Conservation (phyloP, 129 eudicot species). For the Centrapalus pauciflorus region DNA sequence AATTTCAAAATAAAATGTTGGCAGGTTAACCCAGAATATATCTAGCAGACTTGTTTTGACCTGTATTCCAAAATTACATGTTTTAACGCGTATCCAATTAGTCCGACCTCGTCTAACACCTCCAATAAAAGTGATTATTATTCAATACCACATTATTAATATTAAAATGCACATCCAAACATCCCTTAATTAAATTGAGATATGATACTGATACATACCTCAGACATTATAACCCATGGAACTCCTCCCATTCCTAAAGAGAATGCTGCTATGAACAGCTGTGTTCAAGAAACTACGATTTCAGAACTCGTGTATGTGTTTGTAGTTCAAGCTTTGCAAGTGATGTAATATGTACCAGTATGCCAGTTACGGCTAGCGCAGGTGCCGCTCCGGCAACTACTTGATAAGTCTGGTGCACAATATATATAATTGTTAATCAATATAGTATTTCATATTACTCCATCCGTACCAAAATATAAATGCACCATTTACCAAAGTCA, state of each 20-base stretch:
- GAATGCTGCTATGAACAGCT: constrained; percentile 63
- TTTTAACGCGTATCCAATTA: too few relatives aligned
- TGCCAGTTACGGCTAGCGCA: constrained; percentile 70
- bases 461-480: background rate
- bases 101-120: too few relatives aligned
- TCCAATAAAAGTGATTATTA: too few relatives aligned
- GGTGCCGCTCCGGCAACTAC: constrained; percentile 55
- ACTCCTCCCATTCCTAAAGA: constrained; percentile 92
- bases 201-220: constrained; percentile 45
- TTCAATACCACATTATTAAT: too few relatives aligned
- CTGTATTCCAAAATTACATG: too few relatives aligned
- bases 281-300: background rate
- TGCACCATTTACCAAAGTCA: background rate
- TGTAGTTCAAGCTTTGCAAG: background rate
- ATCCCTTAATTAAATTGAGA: too few relatives aligned
- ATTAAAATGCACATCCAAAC: too few relatives aligned
- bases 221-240: constrained; percentile 98
- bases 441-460: background rate
- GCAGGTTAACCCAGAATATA: too few relatives aligned
- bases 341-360: constrained; percentile 48
- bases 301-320: constrained; percentile 8
- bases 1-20: too few relatives aligned
- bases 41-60: too few relatives aligned
- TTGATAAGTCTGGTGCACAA: constrained; percentile 46
- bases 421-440: background rate